These are phyloP conservation scores for Eremochloa ophiuroides DNA, from an alignment of 176 grass and related monocot species.

Conservation along the genomic window DNA sequence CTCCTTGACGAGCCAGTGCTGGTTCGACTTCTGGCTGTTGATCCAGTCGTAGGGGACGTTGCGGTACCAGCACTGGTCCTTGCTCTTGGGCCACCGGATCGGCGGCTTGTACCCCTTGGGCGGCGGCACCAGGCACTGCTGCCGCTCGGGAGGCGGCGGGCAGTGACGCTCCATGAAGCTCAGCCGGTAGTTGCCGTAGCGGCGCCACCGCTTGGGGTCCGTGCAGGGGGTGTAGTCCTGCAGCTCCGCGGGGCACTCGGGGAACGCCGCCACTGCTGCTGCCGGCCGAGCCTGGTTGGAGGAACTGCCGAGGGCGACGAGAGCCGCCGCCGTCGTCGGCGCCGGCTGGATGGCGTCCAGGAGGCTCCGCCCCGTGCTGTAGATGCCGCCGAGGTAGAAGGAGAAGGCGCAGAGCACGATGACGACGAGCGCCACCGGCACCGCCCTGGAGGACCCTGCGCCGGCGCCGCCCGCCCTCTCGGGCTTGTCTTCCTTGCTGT, in stretches of 20 bases:
- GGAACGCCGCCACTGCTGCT: conserved; percentile 22
- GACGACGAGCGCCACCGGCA: conserved; percentile 56
- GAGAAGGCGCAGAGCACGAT: conserved; percentile 70
- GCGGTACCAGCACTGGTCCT: conserved; percentile 95
- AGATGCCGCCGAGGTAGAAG: conserved; percentile 84
- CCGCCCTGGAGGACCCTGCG: conserved; percentile 38
- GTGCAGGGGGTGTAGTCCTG: conserved; percentile 99
- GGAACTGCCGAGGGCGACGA: background rate
- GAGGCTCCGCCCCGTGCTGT: conserved; percentile 54
- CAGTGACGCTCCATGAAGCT: conserved; percentile 96
- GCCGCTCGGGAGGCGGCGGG: conserved; percentile 64
- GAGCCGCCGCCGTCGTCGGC: background rate
- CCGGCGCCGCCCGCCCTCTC: conserved; percentile 28
- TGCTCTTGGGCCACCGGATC: conserved; percentile 97
- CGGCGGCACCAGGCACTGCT: conserved; percentile 76
- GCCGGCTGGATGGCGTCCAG: conserved; percentile 31
- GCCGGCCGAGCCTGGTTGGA: background rate
- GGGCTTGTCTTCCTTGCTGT: conserved; percentile 78
- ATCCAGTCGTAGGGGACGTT: conserved; percentile 99
- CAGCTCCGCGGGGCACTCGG: conserved; percentile 66
- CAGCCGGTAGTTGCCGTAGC: conserved; percentile 90
- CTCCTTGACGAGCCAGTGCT: conserved; percentile 91
- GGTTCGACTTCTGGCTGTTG: conserved; percentile 98
- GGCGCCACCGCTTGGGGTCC: conserved; percentile 77
- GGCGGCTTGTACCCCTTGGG: conserved; percentile 83